Conservation (phyloP, 139 green algal genomes). For the Closterium sp. region DNA sequence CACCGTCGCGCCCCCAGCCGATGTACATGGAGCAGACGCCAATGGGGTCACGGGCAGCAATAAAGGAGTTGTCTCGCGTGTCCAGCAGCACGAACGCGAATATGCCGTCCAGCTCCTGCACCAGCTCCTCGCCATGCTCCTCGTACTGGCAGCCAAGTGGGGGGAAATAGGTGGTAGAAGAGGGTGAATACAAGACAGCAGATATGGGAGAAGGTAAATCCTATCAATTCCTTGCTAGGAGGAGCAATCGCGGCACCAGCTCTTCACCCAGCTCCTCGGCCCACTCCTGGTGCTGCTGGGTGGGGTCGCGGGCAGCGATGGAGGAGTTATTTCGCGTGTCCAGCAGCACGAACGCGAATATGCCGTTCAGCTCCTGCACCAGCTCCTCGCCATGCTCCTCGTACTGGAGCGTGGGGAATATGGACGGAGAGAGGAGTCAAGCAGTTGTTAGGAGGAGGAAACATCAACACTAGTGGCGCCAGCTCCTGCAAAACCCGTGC, state of each 20-base stretch:
- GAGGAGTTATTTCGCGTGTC: constrained; percentile 71
- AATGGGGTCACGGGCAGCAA: constrained; percentile 85
- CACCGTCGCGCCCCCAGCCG: constrained; percentile 70
- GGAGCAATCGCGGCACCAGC: not conserved
- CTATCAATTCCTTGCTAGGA: too few species aligned
- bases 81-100: constrained; percentile 85
- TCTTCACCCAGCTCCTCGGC: not conserved
- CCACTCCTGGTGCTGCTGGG: constrained; percentile 40
- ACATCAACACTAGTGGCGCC: too few species aligned
- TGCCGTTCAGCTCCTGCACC: constrained; percentile 85
- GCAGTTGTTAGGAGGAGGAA: too few species aligned
- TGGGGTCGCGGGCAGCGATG: constrained; percentile 81
- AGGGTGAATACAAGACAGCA: not conserved
- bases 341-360: constrained; percentile 84
- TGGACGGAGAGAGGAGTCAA: too few species aligned
- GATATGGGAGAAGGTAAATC: not conserved
- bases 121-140: constrained; percentile 70
- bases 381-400: constrained; percentile 73
- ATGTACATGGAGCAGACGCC: constrained; percentile 92
- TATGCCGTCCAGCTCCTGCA: constrained; percentile 89
- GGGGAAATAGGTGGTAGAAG: not conserved
- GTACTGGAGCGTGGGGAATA: constrained; percentile 62
- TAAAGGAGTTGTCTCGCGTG: constrained; percentile 67
- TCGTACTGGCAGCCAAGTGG: constrained; percentile 75
- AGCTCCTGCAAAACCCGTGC: too few species aligned